phyloP scores from a whole-genome alignment of 2,329 filamentous ascomycete species.

The Aspergillus chevalieri region DNA sequence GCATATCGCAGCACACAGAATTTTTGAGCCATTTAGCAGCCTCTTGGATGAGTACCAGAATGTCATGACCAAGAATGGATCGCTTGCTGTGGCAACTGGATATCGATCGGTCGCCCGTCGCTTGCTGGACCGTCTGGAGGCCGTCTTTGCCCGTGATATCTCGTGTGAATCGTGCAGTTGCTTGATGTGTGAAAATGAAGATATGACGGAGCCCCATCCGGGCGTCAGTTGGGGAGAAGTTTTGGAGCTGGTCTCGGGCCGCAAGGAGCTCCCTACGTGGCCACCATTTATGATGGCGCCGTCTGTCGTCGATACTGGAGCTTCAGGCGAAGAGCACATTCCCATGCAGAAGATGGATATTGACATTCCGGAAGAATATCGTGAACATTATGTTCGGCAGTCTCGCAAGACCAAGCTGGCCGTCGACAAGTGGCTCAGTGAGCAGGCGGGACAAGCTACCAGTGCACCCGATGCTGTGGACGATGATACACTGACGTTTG shows the following conservation, averaged over 20 bases:
- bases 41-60: constrained; percentile 79
- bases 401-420: constrained; percentile 87
- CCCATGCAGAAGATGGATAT: constrained; percentile 79
- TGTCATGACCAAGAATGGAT: constrained; percentile 77
- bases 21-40: constrained; percentile 78
- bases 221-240: constrained; percentile 95
- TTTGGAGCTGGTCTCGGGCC: constrained; percentile 82
- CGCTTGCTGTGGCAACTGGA: constrained; percentile 87
- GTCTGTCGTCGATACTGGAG: constrained; percentile 51
- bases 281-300: constrained; percentile 73
- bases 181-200: constrained; percentile 69
- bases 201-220: constrained; percentile 47
- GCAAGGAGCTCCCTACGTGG: constrained; percentile 79
- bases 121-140: constrained; percentile 81
- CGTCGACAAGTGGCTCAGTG: constrained; percentile 83
- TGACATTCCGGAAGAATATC: constrained; percentile 87
- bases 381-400: constrained; percentile 85
- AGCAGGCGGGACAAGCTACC: constrained; percentile 66
- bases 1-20: constrained; percentile 59
- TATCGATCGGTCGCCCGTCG: constrained; percentile 91
- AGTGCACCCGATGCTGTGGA: constrained; percentile 83
- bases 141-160: constrained; percentile 89
- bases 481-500: constrained; percentile 88
- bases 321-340: constrained; percentile 47
- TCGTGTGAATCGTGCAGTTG: constrained; percentile 80